These are phyloP conservation scores for Suillus bovinus DNA, from an alignment of 768 basidiomycete species.

Conservation along the genomic window DNA sequence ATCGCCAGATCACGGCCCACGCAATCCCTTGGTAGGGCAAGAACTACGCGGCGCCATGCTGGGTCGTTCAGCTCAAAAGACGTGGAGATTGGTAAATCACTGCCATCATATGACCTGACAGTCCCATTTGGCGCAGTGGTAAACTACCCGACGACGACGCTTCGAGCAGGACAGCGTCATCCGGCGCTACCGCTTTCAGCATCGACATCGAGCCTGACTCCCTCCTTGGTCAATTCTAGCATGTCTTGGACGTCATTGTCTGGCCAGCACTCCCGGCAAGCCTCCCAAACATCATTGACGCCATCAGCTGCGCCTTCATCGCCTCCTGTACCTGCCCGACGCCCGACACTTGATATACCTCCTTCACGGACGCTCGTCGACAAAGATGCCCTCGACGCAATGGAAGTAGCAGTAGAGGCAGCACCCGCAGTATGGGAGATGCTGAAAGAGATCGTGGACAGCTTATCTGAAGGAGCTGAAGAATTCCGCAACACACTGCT, in stretches of 20 bases:
- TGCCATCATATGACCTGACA: conserved; percentile 62
- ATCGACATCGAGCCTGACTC: conserved; percentile 20
- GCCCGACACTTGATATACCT: conserved; percentile 47
- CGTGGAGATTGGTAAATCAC: conserved; percentile 80
- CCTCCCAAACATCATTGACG: conserved; percentile 44
- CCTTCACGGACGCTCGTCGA: conserved; percentile 68
- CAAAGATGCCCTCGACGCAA: conserved; percentile 75
- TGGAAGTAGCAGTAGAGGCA: conserved; percentile 75
- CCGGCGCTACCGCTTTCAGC: conserved; percentile 38
- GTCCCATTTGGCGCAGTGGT: conserved; percentile 29
- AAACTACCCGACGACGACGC: conserved; percentile 29
- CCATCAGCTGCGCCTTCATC: conserved; percentile 40
- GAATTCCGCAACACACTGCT: conserved; percentile 57
- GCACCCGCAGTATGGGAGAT: conserved; percentile 83
- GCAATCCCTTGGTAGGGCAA: conserved; percentile 39
- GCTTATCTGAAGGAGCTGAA: conserved; percentile 50
- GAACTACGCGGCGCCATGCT: conserved; percentile 76
- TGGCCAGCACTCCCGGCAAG: conserved; percentile 42
- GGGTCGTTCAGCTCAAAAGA: conserved; percentile 96
- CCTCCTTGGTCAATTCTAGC: conserved; percentile 14
- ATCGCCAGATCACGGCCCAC: conserved; percentile 31
- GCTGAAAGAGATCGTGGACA: conserved; percentile 71
- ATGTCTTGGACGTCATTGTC: conserved; percentile 15
- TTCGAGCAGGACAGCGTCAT: conserved; percentile 54
- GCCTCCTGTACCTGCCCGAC: conserved; percentile 25